Base-by-base conservation (phyloP, 2,329 filamentous ascomycete genomes). In the Hypoxylon sp. region DNA sequence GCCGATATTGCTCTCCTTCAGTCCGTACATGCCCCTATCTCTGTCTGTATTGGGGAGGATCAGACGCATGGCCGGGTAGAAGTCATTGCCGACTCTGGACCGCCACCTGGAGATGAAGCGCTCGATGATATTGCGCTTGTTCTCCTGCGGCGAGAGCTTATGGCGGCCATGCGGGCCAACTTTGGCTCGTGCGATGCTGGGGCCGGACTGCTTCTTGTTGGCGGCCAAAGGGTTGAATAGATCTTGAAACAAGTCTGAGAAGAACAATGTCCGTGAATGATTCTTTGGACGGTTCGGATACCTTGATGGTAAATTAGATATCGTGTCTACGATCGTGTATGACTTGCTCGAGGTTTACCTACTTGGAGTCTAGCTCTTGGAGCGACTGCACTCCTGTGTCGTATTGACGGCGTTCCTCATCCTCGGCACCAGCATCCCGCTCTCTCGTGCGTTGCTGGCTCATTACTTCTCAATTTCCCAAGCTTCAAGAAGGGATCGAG, bases 1-100 rank as follows among this genome's bases (percentile, higher is more conserved):
- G 8, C 89, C 94, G 58, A 99, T 92, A 4, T 88, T 85, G 72
- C 89, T 93, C 78, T 99, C 95, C 72, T 98, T 98, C 35, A 99
- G 80, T 0, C 94, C 92, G 69, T 98, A 99, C 79, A 97, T 92
- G 15, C 90, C 89, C 43, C 95, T 86, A 69, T 98, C 92, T 33
- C 92, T 86, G 70, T 99, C 95, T 71, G 96, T 96, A 69, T 96
- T 92, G 0, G 94, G 93, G 3, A 97, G 81, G 55, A 98, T 97
- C 42, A 99, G 83, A 17, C 95, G 88, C 74, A 99, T 84, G 1
- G 92, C 94, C 0, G 95, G 95, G 71, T 95, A 98, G 68, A 99
- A 91, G 74, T 99, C 95, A 66, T 91, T 79, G 21, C 95, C 95
- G 18, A 97, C 93, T 60, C 97, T 88, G 53, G 86, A 86, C 33